Evolutionary conservation across 1,139 yeast genomes (phyloP).

Genomic region (Sugiyamaella novakii): DNA sequence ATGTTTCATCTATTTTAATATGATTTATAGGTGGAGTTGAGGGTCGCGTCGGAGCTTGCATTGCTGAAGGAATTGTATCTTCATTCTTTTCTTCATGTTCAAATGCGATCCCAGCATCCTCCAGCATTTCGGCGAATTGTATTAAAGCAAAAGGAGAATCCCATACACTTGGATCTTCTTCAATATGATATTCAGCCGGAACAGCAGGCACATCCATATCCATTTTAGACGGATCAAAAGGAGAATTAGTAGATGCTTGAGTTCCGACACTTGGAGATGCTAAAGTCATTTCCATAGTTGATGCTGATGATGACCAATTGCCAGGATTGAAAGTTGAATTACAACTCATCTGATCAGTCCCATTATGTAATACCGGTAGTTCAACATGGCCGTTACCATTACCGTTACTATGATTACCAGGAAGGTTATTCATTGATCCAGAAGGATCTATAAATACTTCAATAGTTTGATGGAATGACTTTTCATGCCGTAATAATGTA

Average conservation of each 20-base stretch:
- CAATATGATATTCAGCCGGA: background rate
- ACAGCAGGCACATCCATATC: background rate
- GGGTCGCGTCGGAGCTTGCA: background rate
- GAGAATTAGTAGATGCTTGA: background rate
- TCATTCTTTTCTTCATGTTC: background rate
- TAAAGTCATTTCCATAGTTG: background rate
- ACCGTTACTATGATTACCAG: background rate
- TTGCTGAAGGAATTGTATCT: background rate
- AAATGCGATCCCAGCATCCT: constrained; percentile 1
- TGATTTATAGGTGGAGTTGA: background rate
- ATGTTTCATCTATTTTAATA: background rate
- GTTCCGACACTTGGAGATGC: background rate
- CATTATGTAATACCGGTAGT: background rate
- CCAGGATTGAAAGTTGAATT: background rate
- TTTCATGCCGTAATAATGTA: background rate
- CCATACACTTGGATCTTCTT: background rate
- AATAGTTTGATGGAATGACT: background rate
- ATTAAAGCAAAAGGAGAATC: constrained; percentile 4
- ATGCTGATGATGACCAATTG: background rate
- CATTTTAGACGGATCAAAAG: background rate
- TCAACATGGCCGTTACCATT: background rate
- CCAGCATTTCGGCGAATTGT: background rate
- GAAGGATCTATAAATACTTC: background rate
- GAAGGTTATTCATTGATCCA: background rate
- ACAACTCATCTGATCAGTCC: background rate